Evolutionary conservation across 2,329 filamentous ascomycete genomes (phyloP).

Genomic region (Aureobasidium melanogenum): DNA sequence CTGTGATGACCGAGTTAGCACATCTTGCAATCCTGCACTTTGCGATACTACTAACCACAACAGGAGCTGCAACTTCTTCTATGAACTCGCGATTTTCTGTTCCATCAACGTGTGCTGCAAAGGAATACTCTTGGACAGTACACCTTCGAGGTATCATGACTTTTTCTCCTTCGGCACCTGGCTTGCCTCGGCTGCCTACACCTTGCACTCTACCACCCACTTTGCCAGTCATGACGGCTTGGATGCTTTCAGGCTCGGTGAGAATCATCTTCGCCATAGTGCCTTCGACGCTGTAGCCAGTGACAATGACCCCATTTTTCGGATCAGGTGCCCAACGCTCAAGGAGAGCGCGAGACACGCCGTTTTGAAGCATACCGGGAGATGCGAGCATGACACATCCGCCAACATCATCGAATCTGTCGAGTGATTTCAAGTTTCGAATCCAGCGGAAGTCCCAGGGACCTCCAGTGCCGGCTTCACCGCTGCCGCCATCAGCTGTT

Average conservation of each 20-base stretch:
- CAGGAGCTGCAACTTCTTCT: slow-evolving; percentile 82
- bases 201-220: slow-evolving; percentile 33
- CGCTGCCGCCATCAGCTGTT: slow-evolving; percentile 53
- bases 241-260: slow-evolving; percentile 89
- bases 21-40: neutral
- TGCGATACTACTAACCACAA: slow-evolving; percentile 62
- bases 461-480: slow-evolving; percentile 53
- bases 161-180: slow-evolving; percentile 67
- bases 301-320: slow-evolving; percentile 97
- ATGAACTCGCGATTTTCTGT: slow-evolving; percentile 96
- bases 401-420: slow-evolving; percentile 92
- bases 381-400: slow-evolving; percentile 95
- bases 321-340: slow-evolving; percentile 95
- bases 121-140: slow-evolving; percentile 88
- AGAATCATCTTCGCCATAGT: slow-evolving; percentile 97
- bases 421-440: slow-evolving; percentile 80
- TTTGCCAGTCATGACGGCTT: slow-evolving; percentile 69
- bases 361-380: slow-evolving; percentile 96
- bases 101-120: slow-evolving; percentile 93
- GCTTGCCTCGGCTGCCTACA: slow-evolving; percentile 51
- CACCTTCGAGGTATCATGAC: slow-evolving; percentile 87
- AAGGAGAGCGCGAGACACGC: slow-evolving; percentile 82
- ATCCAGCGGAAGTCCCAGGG: slow-evolving; percentile 98
- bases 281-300: slow-evolving; percentile 94
- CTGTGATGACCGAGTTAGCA: slow-evolving; percentile 34